phyloP scores from a whole-genome alignment of 208 protist genomes.

The Acanthamoeba healyi region DNA sequence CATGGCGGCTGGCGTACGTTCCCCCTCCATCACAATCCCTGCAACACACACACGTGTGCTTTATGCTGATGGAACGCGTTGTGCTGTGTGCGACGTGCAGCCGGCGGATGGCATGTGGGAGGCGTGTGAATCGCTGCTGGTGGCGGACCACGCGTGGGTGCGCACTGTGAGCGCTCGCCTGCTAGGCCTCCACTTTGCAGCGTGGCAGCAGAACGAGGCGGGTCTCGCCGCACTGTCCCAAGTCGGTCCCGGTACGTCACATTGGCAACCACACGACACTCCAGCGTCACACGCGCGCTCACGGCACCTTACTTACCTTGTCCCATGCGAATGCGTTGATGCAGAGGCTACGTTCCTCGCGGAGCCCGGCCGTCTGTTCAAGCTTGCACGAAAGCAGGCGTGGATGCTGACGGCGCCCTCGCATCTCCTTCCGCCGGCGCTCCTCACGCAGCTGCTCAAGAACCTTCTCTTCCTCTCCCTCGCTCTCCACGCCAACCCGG shows the following conservation, averaged over 20 bases:
- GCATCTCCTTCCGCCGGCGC: conserved; percentile 12
- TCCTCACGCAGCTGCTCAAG: conserved; percentile 69
- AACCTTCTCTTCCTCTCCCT: conserved; percentile 67
- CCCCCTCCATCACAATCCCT: neutral
- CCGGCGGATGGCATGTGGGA: neutral
- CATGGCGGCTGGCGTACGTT: neutral
- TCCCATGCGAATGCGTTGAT: neutral
- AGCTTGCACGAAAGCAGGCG: conserved; percentile 11
- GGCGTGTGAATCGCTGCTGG: conserved; percentile 15
- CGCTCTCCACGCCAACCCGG: conserved; percentile 39
- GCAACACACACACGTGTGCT: neutral
- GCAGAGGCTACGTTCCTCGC: neutral
- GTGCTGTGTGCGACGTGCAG: neutral
- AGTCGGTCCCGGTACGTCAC: neutral
- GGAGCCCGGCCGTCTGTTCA: conserved; percentile 37
- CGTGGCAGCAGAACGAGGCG: conserved; percentile 3
- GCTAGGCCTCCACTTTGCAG: conserved; percentile 28
- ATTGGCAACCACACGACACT: neutral
- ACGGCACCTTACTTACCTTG: neutral
- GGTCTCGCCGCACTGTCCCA: neutral
- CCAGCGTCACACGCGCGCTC: neutral
- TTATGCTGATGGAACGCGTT: neutral
- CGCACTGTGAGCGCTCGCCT: conserved; percentile 12
- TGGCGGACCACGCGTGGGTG: conserved; percentile 16
- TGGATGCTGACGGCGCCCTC: conserved; percentile 43